Evolutionary conservation across 495 filamentous ascomycete genomes (phyloP), one percentile per base, ranked within the genome.

Genomic region (Aspergillus sparsus): DNA sequence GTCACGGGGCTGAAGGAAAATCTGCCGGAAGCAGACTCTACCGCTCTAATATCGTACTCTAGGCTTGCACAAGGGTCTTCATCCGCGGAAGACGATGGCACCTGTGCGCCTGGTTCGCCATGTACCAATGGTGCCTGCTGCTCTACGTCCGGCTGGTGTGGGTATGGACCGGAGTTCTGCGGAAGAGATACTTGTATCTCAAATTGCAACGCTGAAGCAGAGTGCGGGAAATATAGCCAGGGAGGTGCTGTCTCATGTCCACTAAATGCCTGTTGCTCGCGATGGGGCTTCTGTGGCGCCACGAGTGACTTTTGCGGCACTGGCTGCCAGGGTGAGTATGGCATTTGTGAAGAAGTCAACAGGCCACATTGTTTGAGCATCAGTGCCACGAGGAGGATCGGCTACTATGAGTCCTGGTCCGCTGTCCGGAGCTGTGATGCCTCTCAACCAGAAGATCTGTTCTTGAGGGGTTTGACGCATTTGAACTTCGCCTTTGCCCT

Each of bases 271-370:
- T 74, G 74, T 57, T 76, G 74, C 39, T 59, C 49, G 7, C 42
- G 65, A 37, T 68, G 54, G 21, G 62, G 66, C 31, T 70, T 70
- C 46, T 75, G 72, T 53, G 72, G 72, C n/a, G 79, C 71, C 3
- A 77, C 77, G 0, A 59, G 71, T 8, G 74, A 79, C 42, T 84
- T 79, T 65, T 84, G 81, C 61, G 65, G 33, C n/a, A 41, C 33
- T 16, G 60, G 57, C n/a, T 65, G 58, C 42, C 63, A 67, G 50
- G 45, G 49, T 32, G 37, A 46, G 27, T 65, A 58, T 16, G 58
- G 21, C 21, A 27, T 3, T 27, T 27, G 21, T 27, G 21, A 3
- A 55, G 18, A 41, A 55, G 35, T 52, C 42, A 27, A 27, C 16
- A 33, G 41, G 0, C 55, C 52, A 4, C 34, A 44, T 1, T 51